Evolutionary conservation across 73 alveolate genomes (phyloP).

Genomic region (Symbiodinium pilosum): DNA sequence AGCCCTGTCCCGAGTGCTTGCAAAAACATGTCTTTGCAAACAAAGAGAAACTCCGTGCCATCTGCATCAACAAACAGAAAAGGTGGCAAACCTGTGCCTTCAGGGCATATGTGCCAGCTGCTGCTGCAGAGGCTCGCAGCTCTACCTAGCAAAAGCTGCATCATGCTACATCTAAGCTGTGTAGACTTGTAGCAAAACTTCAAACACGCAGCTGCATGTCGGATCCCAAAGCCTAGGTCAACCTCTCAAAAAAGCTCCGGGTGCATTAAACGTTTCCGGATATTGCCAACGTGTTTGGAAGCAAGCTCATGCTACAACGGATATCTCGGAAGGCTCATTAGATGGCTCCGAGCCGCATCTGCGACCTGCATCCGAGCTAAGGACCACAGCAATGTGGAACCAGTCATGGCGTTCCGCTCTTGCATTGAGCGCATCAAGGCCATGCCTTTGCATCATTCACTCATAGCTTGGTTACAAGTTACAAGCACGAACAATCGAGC

Average conservation of each 20-base stretch:
- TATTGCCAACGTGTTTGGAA: too few species aligned
- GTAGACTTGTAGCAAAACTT: background rate
- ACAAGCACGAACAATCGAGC: background rate
- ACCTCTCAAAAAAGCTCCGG: too few species aligned
- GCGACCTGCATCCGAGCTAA: background rate
- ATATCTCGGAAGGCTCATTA: background rate
- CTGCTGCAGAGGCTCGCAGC: background rate
- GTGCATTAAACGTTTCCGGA: too few species aligned
- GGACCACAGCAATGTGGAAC: background rate
- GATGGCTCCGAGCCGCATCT: background rate
- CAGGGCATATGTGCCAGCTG: background rate
- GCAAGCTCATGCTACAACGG: too few species aligned
- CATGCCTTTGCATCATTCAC: too few species aligned
- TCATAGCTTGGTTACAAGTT: background rate
- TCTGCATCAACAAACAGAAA: background rate
- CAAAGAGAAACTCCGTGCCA: background rate
- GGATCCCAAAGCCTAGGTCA: too few species aligned
- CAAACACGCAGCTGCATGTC: background rate
- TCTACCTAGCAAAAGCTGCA: background rate
- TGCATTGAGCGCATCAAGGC: background rate
- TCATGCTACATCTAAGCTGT: too few species aligned
- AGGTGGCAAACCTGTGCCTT: background rate
- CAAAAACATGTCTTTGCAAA: too few species aligned
- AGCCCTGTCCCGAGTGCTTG: too few species aligned
- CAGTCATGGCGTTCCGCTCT: background rate